Evolutionary conservation across 257 asterid genomes (phyloP).

Genomic region (Forsythia suspensa): DNA sequence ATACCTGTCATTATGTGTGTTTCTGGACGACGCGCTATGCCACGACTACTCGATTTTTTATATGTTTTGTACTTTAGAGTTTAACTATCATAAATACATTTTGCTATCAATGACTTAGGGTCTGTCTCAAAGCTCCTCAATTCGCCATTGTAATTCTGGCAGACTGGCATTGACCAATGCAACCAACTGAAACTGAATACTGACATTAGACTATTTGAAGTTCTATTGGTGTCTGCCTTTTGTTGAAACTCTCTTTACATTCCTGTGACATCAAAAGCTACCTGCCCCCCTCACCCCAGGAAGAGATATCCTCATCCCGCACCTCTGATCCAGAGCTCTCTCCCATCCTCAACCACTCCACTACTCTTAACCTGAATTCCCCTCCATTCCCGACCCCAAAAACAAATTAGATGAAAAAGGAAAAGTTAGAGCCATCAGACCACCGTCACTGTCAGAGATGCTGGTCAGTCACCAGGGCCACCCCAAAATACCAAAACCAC

Average conservation of each 20-base stretch:
- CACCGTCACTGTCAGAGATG: neutral
- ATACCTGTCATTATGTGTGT: neutral
- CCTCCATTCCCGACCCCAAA: neutral
- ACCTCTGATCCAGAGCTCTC: neutral
- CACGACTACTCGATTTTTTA: neutral
- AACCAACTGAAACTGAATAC: neutral
- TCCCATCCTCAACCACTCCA: neutral
- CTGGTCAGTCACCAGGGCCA: neutral
- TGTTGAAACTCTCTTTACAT: neutral
- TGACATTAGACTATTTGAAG: neutral
- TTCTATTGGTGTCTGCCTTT: neutral
- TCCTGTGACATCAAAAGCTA: neutral
- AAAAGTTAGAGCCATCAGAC: neutral
- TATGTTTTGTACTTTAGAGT: neutral
- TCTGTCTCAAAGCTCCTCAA: slow-evolving; percentile 5
- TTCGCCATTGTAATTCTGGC: neutral
- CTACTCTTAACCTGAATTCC: neutral
- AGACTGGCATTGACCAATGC: neutral
- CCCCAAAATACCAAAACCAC: neutral
- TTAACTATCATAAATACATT: no score
- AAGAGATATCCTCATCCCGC: neutral
- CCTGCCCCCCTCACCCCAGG: neutral
- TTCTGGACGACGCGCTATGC: neutral
- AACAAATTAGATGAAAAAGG: neutral
- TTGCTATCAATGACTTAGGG: neutral